Evolutionary conservation across 257 asterid genomes (phyloP), one percentile per base, ranked within the genome.

Genomic region (Solanum virginianum): DNA sequence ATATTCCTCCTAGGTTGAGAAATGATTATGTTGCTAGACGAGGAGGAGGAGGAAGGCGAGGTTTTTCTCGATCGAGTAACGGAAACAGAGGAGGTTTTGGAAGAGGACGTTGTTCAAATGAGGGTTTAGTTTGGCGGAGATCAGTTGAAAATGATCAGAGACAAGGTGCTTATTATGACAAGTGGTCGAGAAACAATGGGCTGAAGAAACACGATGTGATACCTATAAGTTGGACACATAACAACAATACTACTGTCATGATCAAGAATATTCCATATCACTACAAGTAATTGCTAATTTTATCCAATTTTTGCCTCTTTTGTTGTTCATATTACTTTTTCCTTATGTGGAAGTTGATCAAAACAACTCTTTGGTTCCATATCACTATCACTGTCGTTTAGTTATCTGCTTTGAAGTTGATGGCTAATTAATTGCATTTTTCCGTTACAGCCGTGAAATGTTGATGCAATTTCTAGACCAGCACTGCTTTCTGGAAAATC

Each of bases 241-340:
- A 82, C 3, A 83, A 86, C 8, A 77, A 8, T 24, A 77, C 96
- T 0, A 86, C 96, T 5, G 84, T 94, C 80, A 92, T 94, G 98
- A 91, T 94, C 60, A 94, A 91, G 84, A 92, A 94, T 39, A 90
- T 94, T 1, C 97, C 98, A 0, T 88, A 91, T 70, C 80, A 84
- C 22, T 92, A 86, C 88, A 86, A 88, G 98, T 94, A 91, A 11
- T 16, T 63, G 20, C 32, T 10, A 71, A 13, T n/a, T 75, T 32
- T 17, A 0, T 49, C 39, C 41, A 41, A 17, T 10, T 70, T 39
- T 45, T 20, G 20, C 66, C 15, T n/a, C 53, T 51, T 85, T 53
- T 36, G 7, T 49, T 29, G 43, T 74, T 49, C 22, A 5, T 84
- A 9, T 26, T 18, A 4, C 10, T 26, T 39, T 53, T 63, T 26